These are phyloP conservation scores for Yamadazyma diospyri DNA, from an alignment of 1,139 yeast genomes.

Conservation along the genomic window DNA sequence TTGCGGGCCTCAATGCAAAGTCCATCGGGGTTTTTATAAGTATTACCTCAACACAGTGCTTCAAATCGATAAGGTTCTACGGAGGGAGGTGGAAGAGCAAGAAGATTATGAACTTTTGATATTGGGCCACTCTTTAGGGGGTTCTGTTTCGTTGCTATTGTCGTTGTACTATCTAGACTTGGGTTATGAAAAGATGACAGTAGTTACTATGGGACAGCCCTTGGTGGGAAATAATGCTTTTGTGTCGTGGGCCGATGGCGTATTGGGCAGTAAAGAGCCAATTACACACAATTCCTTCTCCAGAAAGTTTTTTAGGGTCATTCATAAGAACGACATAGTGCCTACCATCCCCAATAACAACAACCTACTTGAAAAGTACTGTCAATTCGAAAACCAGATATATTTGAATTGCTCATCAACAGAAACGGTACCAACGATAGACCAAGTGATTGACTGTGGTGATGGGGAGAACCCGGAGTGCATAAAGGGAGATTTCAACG, in stretches of 20 bases:
- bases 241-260: constrained; percentile 35
- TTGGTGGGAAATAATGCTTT: constrained; percentile 43
- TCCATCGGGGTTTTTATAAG: constrained; percentile 46
- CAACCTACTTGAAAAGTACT: constrained; percentile 24
- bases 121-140: constrained; percentile 54
- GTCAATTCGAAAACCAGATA: constrained; percentile 44
- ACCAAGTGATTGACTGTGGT: constrained; percentile 32
- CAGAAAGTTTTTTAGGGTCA: constrained; percentile 36
- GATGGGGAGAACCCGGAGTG: constrained; percentile 34
- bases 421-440: constrained; percentile 21
- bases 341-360: constrained; percentile 39
- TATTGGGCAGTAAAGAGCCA: constrained; percentile 26
- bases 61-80: constrained; percentile 24
- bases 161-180: constrained; percentile 36
- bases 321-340: constrained; percentile 46
- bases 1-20: constrained; percentile 39
- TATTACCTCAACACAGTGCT: constrained; percentile 30
- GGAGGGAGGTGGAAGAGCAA: constrained; percentile 19
- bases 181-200: constrained; percentile 28
- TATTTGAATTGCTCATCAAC: constrained; percentile 38
- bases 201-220: constrained; percentile 53
- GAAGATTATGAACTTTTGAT: constrained; percentile 34
- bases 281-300: constrained; percentile 20
- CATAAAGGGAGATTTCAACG: constrained; percentile 32
- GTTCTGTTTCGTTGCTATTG: constrained; percentile 41